Conservation (phyloP, 805 yeast genomes). For the Cyberlindnera euphorbiiphila region DNA sequence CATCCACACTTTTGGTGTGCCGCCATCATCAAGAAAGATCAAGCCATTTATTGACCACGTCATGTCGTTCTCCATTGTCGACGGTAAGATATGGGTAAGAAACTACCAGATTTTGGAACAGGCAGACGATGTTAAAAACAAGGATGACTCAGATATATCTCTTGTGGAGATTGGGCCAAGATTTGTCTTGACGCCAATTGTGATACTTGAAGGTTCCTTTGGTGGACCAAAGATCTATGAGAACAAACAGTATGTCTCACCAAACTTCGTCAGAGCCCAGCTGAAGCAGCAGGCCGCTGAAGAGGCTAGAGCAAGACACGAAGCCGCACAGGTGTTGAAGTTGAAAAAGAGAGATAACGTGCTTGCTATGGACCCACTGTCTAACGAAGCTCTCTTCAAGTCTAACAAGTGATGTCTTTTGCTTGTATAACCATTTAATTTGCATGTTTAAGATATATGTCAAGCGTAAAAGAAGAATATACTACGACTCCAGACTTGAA, state of each 20-base stretch:
- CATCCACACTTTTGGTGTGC: conserved; percentile 86
- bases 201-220: conserved; percentile 92
- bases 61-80: conserved; percentile 87
- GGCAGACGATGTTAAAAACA: conserved; percentile 50
- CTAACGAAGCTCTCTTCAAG: conserved; percentile 73
- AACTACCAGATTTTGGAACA: conserved; percentile 81
- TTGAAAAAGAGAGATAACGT: conserved; percentile 71
- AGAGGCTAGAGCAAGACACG: conserved; percentile 73
- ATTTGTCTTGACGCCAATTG: conserved; percentile 86
- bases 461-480: too few species aligned
- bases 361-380: conserved; percentile 75
- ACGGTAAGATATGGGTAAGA: conserved; percentile 92
- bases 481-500: too few species aligned
- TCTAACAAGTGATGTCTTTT: conserved; percentile 14
- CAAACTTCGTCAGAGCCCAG: conserved; percentile 93
- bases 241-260: conserved; percentile 94
- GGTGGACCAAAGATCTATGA: conserved; percentile 98
- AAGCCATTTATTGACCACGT: conserved; percentile 97
- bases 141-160: conserved; percentile 60
- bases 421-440: too few species aligned
- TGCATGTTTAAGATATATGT: too few species aligned
- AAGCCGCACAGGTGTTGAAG: conserved; percentile 74
- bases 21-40: conserved; percentile 85
- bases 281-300: conserved; percentile 72
- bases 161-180: conserved; percentile 96